These are phyloP conservation scores for Suillus hirtellus DNA, from an alignment of 768 basidiomycete genomes.

Conservation along the genomic window DNA sequence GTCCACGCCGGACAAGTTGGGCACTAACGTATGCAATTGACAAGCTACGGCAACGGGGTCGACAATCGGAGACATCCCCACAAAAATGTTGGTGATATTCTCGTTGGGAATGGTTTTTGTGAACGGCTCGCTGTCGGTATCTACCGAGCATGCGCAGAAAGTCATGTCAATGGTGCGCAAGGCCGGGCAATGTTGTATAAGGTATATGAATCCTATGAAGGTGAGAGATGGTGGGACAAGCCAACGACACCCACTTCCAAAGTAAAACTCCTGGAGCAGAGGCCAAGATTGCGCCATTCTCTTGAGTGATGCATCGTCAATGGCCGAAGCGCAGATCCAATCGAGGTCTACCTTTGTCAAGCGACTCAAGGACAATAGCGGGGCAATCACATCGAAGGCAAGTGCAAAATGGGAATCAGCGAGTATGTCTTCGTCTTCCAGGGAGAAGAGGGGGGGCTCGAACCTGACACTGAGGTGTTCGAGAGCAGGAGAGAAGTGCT, in stretches of 20 bases:
- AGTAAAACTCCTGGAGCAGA: neutral
- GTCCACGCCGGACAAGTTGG: neutral
- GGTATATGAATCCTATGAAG: neutral
- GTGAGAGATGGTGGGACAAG: neutral
- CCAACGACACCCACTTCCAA: neutral
- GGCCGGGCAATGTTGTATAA: neutral
- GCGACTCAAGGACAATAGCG: neutral
- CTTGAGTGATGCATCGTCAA: neutral
- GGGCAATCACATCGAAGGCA: neutral
- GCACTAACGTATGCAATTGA: neutral
- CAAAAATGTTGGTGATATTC: neutral
- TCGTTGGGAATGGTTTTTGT: neutral
- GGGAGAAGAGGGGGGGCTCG: neutral
- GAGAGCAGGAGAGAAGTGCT: neutral
- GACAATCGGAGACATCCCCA: neutral
- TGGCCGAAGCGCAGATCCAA: neutral
- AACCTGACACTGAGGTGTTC: neutral
- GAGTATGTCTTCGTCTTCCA: neutral
- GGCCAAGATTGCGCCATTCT: constrained; percentile 2
- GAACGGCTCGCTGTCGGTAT: neutral
- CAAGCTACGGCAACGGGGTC: neutral
- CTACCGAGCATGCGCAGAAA: neutral
- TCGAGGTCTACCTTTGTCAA: neutral
- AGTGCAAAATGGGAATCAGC: neutral
- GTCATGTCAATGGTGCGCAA: neutral